A percentile compares a stretch with the other conserved stretches of the same genome.
phyloP scores from a whole-genome alignment of 352 stramenopile genomes.

The Globisporangium cylindrosporum region DNA sequence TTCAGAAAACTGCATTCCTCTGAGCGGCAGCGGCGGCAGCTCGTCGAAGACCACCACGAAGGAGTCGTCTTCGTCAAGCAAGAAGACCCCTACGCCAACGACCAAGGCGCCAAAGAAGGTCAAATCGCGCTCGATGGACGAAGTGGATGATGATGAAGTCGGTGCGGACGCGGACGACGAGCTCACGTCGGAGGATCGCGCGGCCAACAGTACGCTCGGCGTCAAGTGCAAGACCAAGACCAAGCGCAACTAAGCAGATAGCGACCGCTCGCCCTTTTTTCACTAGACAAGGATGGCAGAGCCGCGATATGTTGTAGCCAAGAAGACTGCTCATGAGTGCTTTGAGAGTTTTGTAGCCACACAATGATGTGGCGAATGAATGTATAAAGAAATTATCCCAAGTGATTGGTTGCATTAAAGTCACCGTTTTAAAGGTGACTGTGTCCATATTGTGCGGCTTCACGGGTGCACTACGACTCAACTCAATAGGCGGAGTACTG shows the following conservation, averaged over 20 bases:
- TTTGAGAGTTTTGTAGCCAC: no score
- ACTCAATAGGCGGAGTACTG: no score
- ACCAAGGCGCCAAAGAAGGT: neutral
- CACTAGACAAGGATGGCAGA: no score
- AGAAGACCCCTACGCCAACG: neutral
- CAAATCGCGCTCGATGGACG: constrained; percentile 1
- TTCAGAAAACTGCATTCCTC: constrained; percentile 2
- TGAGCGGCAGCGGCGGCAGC: neutral
- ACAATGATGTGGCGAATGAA: no score
- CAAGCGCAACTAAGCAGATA: neutral
- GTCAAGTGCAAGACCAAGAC: neutral
- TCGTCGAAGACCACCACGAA: neutral
- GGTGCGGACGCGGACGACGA: neutral
- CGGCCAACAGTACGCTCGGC: neutral
- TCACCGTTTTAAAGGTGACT: no score
- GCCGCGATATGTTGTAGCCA: no score
- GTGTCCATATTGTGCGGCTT: no score
- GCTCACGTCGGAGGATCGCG: neutral
- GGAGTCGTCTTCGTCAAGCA: neutral
- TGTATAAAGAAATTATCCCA: no score
- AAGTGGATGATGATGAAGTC: neutral
- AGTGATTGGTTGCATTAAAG: no score
- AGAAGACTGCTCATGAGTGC: no score
- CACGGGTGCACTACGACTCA: no score
- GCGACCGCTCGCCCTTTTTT: no score